Percentiles rank a stretch among this genome's conserved stretches.
phyloP scores from a whole-genome alignment of 1,284 basidiomycete genomes.

The Ganoderma resinaceum region DNA sequence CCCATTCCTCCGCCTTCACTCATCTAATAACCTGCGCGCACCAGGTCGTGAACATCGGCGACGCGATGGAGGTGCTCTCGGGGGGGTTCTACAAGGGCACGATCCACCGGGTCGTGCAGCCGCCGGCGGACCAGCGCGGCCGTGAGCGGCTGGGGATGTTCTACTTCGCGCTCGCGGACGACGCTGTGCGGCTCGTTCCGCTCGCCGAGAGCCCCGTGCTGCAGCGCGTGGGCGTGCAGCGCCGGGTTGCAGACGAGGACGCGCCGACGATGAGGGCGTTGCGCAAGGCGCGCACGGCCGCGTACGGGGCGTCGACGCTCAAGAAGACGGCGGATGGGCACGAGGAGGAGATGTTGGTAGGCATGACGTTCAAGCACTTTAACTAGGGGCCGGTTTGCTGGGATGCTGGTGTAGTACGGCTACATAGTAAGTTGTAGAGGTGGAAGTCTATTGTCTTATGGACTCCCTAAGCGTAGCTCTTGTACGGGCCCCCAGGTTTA shows the following conservation, averaged over 20 bases:
- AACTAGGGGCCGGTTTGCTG: constrained; percentile 31
- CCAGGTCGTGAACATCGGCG: constrained; percentile 51
- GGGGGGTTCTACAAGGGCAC: constrained; percentile 53
- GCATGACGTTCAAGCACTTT: constrained; percentile 44
- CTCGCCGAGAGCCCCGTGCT: constrained; percentile 41
- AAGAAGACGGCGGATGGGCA: constrained; percentile 37
- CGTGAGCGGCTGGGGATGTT: constrained; percentile 49
- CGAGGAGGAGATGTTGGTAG: constrained; percentile 44
- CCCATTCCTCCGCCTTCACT: neutral
- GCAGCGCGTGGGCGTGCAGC: constrained; percentile 41
- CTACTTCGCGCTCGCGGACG: constrained; percentile 48
- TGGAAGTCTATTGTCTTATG: too few species aligned
- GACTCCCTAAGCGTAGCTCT: too few species aligned
- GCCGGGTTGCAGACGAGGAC: constrained; percentile 40
- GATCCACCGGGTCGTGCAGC: constrained; percentile 53
- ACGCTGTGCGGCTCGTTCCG: constrained; percentile 40
- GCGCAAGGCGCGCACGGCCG: constrained; percentile 46
- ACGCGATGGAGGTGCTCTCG: constrained; percentile 51
- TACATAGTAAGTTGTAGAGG: too few species aligned
- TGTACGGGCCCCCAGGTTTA: too few species aligned
- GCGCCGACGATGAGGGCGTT: constrained; percentile 49
- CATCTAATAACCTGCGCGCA: neutral
- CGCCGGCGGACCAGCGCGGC: constrained; percentile 54
- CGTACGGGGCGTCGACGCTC: constrained; percentile 42
- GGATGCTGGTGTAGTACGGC: too few species aligned